Evolutionary conservation across 768 basidiomycete genomes (phyloP).

Genomic region (Suillus lakei): DNA sequence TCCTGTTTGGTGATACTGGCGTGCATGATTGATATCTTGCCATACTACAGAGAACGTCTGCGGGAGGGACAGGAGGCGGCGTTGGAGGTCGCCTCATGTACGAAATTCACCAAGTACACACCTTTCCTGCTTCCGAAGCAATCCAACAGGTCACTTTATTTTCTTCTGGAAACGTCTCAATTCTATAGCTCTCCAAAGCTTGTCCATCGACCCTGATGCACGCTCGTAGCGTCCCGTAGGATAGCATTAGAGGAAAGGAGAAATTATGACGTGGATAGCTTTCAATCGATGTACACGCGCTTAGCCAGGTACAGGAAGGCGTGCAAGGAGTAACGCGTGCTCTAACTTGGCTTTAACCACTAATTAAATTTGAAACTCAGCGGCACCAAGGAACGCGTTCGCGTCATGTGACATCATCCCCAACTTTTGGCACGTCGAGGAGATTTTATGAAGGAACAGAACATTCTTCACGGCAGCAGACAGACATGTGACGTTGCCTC

Average conservation of each 20-base stretch:
- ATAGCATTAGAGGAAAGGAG: slow-evolving; percentile 11
- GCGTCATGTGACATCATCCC: background rate
- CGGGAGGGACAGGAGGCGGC: slow-evolving; percentile 1
- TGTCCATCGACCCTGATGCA: slow-evolving; percentile 14
- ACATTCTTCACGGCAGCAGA: background rate
- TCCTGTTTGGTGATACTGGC: slow-evolving; percentile 6
- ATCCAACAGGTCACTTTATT: slow-evolving; percentile 18
- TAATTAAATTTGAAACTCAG: slow-evolving; percentile 3
- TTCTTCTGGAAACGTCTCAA: slow-evolving; percentile 12
- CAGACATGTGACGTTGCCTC: background rate
- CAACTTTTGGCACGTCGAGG: background rate
- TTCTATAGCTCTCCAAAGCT: slow-evolving; percentile 8
- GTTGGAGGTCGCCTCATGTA: slow-evolving; percentile 1
- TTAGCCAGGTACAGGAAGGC: slow-evolving; percentile 3
- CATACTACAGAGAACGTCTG: slow-evolving; percentile 14
- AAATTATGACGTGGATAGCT: background rate
- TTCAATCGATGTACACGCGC: slow-evolving; percentile 5
- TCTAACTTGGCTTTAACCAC: background rate
- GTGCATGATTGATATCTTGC: slow-evolving; percentile 8
- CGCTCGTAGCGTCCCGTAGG: slow-evolving; percentile 3
- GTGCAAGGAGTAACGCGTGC: background rate
- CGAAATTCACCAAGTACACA: background rate
- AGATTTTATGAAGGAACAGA: background rate
- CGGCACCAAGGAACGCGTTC: background rate
- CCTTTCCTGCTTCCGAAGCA: slow-evolving; percentile 16